These are phyloP conservation scores for Fraxinus excelsior DNA, from an alignment of 257 asterid species.

Conservation along the genomic window DNA sequence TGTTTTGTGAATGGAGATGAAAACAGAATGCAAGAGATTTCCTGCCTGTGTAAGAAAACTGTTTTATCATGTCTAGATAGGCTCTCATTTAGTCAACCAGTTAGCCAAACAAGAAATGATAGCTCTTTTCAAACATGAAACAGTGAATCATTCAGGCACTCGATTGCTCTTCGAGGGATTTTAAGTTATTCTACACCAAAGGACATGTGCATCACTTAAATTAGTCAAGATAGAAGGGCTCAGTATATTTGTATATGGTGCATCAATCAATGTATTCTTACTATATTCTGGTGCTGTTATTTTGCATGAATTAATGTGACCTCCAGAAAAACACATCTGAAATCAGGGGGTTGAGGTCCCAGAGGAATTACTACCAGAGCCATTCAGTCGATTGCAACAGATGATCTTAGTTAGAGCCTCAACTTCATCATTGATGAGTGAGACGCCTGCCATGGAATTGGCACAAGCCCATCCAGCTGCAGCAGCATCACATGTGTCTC, in stretches of 20 bases:
- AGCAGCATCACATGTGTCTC: too few species aligned
- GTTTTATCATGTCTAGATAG: too few species aligned
- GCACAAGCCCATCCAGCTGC: too few species aligned
- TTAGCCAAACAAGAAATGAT: not conserved
- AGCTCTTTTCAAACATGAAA: not conserved
- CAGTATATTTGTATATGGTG: not conserved
- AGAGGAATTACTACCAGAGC: slow-evolving; percentile 63
- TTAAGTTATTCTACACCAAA: slow-evolving; percentile 4
- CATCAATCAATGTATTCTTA: not conserved
- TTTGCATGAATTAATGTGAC: not conserved
- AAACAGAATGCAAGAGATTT: too few species aligned
- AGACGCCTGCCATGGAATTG: too few species aligned
- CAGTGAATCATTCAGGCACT: too few species aligned
- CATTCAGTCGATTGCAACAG: slow-evolving; percentile 45
- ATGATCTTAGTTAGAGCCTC: too few species aligned
- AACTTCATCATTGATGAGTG: too few species aligned
- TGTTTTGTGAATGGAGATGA: too few species aligned
- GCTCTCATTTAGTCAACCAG: not conserved
- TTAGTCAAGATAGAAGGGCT: not conserved
- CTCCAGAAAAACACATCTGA: slow-evolving; percentile 14
- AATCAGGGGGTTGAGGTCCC: slow-evolving; percentile 84
- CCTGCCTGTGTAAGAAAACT: too few species aligned
- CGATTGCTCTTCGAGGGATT: too few species aligned
- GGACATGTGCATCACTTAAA: not conserved
- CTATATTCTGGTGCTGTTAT: not conserved